Percentiles rank a stretch among this genome's conserved stretches.
Evolutionary conservation across 2,329 filamentous ascomycete genomes (phyloP).

Genomic region (Fusarium proliferatum): DNA sequence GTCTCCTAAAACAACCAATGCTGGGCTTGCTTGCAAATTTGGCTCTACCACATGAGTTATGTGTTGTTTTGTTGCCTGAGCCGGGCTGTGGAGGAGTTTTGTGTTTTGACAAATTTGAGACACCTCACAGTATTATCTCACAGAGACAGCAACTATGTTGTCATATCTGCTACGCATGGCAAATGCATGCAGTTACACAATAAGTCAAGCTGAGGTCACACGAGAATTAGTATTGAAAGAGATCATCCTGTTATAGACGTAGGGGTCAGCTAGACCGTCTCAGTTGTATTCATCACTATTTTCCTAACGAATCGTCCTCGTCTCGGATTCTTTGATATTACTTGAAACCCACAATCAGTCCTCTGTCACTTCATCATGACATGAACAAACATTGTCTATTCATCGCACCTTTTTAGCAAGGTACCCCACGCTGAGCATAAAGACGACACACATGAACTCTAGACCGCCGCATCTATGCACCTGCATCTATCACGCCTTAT

Average conservation of each 20-base stretch:
- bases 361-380: background rate
- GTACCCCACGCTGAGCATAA: background rate
- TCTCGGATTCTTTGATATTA: background rate
- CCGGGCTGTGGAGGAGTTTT: background rate
- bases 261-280: background rate
- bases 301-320: background rate
- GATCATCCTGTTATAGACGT: constrained; percentile 4
- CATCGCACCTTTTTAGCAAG: background rate
- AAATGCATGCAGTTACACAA: background rate
- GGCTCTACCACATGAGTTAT: background rate
- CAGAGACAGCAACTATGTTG: background rate
- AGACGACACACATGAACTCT: background rate
- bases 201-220: background rate
- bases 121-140: background rate
- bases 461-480: background rate
- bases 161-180: background rate
- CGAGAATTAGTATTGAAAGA: constrained; percentile 1
- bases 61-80: background rate
- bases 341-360: background rate
- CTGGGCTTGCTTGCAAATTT: background rate
- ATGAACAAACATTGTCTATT: background rate
- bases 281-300: background rate
- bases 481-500: constrained; percentile 21
- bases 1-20: background rate
- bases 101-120: background rate